Evolutionary conservation across 345 rosid genomes (phyloP).

Genomic region (Kandelia obovata): DNA sequence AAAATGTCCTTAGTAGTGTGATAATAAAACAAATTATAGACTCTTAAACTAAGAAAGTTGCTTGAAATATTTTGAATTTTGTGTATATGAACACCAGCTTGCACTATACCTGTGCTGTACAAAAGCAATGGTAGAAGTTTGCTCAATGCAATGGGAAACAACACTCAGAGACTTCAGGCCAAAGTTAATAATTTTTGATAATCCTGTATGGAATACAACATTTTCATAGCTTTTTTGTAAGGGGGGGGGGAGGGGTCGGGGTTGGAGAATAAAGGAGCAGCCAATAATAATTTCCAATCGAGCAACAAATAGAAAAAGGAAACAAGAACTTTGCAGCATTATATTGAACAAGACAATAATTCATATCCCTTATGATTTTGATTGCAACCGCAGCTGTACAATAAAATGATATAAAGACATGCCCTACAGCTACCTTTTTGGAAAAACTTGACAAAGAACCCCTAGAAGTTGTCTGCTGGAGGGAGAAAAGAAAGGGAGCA

Average conservation of each 20-base stretch:
- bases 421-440: constrained; percentile 35
- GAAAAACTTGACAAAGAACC: constrained; percentile 31
- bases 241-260: not conserved
- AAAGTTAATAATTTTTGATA: no score
- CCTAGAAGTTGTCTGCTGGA: constrained; percentile 25
- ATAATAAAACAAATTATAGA: not conserved
- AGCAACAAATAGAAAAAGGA: not conserved
- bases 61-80: not conserved
- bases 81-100: no score
- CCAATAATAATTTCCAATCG: not conserved
- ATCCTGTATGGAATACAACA: no score
- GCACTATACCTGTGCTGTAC: no score
- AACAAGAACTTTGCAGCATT: constrained; percentile 18
- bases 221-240: no score
- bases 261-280: not conserved
- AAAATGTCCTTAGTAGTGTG: not conserved
- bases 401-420: constrained; percentile 28
- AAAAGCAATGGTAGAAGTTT: no score
- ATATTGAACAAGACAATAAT: constrained; percentile 38
- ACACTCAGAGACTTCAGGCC: no score
- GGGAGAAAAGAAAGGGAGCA: constrained; percentile 24
- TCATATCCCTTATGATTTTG: constrained; percentile 32
- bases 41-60: not conserved
- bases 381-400: constrained; percentile 40
- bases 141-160: no score